Evolutionary conservation across 2,329 filamentous ascomycete species (phyloP), one percentile per base, ranked within the genome.

Genomic region (Phialophora verrucosa): DNA sequence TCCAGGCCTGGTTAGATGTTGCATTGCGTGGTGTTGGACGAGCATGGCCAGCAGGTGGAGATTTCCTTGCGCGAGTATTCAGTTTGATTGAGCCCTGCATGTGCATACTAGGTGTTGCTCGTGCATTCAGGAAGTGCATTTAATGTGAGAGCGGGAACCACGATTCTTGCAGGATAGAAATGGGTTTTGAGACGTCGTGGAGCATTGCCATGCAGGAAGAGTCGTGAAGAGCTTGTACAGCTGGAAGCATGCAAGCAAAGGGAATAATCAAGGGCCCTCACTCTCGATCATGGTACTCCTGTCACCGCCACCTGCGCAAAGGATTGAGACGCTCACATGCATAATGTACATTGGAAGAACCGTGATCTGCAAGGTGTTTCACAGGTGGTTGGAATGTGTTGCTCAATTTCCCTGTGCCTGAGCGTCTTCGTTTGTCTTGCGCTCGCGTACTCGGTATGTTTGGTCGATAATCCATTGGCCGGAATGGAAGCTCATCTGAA

Each of bases 1-100:
- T 53, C 11, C 27, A 17, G 50, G 51, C 20, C 8, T 32, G 56
- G n/a, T 49, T 23, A 23, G 23, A 44, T 25, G 17, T 56, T 38
- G 51, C 53, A 64, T 62, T 29, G 47, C 38, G 29, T 27, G 58
- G 54, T 4, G 42, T 56, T 58, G 42, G 25, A 23, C 50, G 10
- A 53, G 44, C 47, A 20, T 20, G 32, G 25, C 49, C 14, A 27
- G 20, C 49, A 29, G 49, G 38, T n/a, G 38, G 38, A 44, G 38
- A 44, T n/a, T n/a, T 44, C 38, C 17, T 44, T 44, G 38, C 38
- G 38, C 38, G 14, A 42, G 38, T 44, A 4, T 44, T 44, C 38
- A 44, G 17, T n/a, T n/a, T 17, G 17, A n/a, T 44, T 44, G 17
- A n/a, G 17, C 38, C 17, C 38, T n/a, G 3, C 17, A 44, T 44